Conservation (phyloP, 2,329 filamentous ascomycete genomes). For the Sordariomycetes sp. region DNA sequence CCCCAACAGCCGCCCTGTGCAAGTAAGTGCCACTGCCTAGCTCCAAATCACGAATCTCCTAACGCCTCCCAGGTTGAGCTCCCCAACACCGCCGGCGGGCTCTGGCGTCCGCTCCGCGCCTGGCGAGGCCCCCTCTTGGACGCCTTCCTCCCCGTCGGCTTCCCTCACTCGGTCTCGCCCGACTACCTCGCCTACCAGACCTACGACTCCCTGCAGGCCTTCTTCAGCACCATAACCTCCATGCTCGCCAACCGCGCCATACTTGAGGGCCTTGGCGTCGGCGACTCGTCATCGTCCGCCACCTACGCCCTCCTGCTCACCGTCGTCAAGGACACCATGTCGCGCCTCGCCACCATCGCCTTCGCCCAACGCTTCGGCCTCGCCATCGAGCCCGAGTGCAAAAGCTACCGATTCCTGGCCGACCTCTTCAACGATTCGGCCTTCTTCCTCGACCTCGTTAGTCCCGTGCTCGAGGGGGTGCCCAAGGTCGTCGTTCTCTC, state of each 20-base stretch:
- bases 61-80: not conserved
- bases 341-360: conserved; percentile 71
- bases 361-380: conserved; percentile 78
- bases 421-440: conserved; percentile 83
- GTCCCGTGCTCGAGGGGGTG: conserved; percentile 54
- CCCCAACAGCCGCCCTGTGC: conserved; percentile 14
- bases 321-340: conserved; percentile 71
- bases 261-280: conserved; percentile 70
- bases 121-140: conserved; percentile 39
- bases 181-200: conserved; percentile 71
- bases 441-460: conserved; percentile 76
- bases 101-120: conserved; percentile 18
- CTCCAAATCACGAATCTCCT: not conserved
- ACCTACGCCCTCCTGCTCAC: conserved; percentile 75
- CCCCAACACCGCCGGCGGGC: conserved; percentile 11
- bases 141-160: conserved; percentile 80
- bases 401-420: conserved; percentile 76
- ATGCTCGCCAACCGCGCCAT: conserved; percentile 75
- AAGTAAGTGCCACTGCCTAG: conserved; percentile 11
- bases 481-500: conserved; percentile 40
- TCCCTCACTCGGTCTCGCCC: conserved; percentile 71
- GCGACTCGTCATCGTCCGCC: conserved; percentile 66
- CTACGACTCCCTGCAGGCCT: conserved; percentile 71
- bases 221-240: conserved; percentile 71
- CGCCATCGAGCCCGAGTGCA: conserved; percentile 81